These are phyloP conservation scores for Suillus sp. DNA, from an alignment of 768 basidiomycete genomes.

Conservation along the genomic window DNA sequence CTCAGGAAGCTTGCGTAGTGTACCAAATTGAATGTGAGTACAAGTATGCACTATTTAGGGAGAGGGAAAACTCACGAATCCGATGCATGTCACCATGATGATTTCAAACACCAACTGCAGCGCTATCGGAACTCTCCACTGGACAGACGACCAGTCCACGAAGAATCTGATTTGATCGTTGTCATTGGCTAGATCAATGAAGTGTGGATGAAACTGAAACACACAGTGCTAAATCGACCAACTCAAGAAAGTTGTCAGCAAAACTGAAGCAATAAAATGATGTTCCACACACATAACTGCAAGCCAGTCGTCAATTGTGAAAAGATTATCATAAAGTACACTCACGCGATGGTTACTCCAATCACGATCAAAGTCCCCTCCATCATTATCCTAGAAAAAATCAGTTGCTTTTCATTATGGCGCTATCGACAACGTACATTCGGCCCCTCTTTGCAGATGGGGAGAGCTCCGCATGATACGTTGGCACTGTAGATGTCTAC, in stretches of 20 bases:
- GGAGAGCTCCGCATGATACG: conserved; percentile 49
- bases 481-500: conserved; percentile 46
- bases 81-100: conserved; percentile 39
- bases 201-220: conserved; percentile 8
- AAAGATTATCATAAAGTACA: not conserved
- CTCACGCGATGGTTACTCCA: conserved; percentile 45
- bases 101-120: conserved; percentile 44
- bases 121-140: conserved; percentile 46
- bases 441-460: conserved; percentile 44
- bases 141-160: conserved; percentile 35
- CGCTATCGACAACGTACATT: conserved; percentile 17
- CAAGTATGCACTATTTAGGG: not conserved
- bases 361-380: conserved; percentile 16
- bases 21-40: not conserved
- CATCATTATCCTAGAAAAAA: conserved; percentile 13
- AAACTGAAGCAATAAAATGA: conserved; percentile 5
- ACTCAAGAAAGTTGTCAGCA: conserved; percentile 22
- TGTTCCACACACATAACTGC: not conserved
- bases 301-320: not conserved
- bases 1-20: conserved; percentile 32
- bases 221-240: conserved; percentile 44
- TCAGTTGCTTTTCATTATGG: not conserved
- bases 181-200: not conserved
- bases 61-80: conserved; percentile 28
- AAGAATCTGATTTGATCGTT: conserved; percentile 30